These are phyloP conservation scores for Alloascoidea africana DNA, from an alignment of 805 yeast species.

Conservation along the genomic window DNA sequence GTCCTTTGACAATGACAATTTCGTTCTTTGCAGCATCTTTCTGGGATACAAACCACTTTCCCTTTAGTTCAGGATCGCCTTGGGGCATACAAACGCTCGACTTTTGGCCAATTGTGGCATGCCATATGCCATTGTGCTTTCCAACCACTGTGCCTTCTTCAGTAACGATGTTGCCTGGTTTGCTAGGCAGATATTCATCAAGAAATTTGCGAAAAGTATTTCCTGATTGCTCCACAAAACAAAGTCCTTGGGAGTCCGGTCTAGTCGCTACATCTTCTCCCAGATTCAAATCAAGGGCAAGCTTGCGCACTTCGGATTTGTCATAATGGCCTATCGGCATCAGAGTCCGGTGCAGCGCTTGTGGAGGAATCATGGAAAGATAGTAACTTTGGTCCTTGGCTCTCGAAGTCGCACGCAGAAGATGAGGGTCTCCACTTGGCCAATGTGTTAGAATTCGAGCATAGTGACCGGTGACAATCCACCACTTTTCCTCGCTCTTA, in stretches of 20 bases:
- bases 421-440: slow-evolving; percentile 21
- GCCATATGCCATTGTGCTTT: slow-evolving; percentile 77
- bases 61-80: slow-evolving; percentile 57
- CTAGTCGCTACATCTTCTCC: slow-evolving; percentile 62
- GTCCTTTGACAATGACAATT: slow-evolving; percentile 64
- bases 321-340: slow-evolving; percentile 72
- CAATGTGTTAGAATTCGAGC: slow-evolving; percentile 31
- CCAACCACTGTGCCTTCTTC: slow-evolving; percentile 70
- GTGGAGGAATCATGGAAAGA: slow-evolving; percentile 46
- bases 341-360: slow-evolving; percentile 31
- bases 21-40: slow-evolving; percentile 54
- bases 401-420: slow-evolving; percentile 41
- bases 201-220: slow-evolving; percentile 55
- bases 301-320: slow-evolving; percentile 58
- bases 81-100: slow-evolving; percentile 79
- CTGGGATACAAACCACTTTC: slow-evolving; percentile 77
- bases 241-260: slow-evolving; percentile 89
- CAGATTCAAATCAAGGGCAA: slow-evolving; percentile 41
- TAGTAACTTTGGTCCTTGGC: slow-evolving; percentile 87
- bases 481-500: slow-evolving; percentile 31
- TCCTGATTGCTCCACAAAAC: slow-evolving; percentile 68
- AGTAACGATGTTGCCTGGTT: slow-evolving; percentile 71
- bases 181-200: slow-evolving; percentile 53
- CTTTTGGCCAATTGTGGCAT: slow-evolving; percentile 88
- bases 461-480: slow-evolving; percentile 88